Percentiles rank a stretch among this genome's conserved stretches.
Evolutionary conservation across 1,139 yeast genomes (phyloP).

Genomic region (Blastobotrys illinoisensis): DNA sequence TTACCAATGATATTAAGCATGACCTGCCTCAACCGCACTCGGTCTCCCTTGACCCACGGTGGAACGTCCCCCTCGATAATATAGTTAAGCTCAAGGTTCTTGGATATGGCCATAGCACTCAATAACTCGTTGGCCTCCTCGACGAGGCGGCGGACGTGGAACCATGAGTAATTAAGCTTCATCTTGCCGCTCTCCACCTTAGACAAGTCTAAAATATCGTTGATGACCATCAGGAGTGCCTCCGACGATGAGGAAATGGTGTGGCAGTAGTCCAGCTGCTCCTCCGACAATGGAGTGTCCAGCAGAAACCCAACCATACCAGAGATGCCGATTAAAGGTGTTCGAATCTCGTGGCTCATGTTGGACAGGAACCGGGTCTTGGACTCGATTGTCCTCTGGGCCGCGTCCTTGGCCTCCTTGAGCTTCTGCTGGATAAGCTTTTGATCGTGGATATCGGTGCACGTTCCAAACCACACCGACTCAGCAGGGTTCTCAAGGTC

Average conservation of each 20-base stretch:
- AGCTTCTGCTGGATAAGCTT: slow-evolving; percentile 49
- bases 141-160: slow-evolving; percentile 67
- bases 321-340: slow-evolving; percentile 86
- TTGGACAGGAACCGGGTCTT: slow-evolving; percentile 88
- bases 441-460: slow-evolving; percentile 33
- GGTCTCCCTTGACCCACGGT: slow-evolving; percentile 78
- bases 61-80: slow-evolving; percentile 75
- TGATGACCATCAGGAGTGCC: slow-evolving; percentile 69
- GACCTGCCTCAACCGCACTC: slow-evolving; percentile 81
- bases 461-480: slow-evolving; percentile 33
- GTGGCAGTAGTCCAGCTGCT: slow-evolving; percentile 76
- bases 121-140: slow-evolving; percentile 76
- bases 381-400: slow-evolving; percentile 88
- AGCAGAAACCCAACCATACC: slow-evolving; percentile 94
- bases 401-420: slow-evolving; percentile 82
- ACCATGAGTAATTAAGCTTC: slow-evolving; percentile 74
- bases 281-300: slow-evolving; percentile 72
- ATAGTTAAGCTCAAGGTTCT: slow-evolving; percentile 67
- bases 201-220: slow-evolving; percentile 75
- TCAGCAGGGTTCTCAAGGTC: slow-evolving; percentile 17
- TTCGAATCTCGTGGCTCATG: slow-evolving; percentile 85
- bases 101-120: slow-evolving; percentile 75
- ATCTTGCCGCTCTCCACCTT: slow-evolving; percentile 82
- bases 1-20: slow-evolving; percentile 85
- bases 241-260: slow-evolving; percentile 76